Conservation (phyloP, 345 rosid genomes). For the Arabis hirsuta region DNA sequence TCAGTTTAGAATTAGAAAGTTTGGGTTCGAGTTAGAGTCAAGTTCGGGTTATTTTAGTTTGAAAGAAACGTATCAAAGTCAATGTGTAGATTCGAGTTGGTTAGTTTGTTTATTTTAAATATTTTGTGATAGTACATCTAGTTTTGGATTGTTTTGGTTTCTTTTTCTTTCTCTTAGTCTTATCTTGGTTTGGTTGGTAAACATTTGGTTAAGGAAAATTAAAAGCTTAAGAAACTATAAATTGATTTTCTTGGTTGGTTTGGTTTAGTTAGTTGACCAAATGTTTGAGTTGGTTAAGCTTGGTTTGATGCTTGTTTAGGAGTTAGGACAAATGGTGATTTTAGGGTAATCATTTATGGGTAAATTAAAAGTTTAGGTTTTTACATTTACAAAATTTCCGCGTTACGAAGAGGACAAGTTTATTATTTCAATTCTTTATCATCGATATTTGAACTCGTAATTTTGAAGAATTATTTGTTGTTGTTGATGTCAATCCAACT, state of each 20-base stretch:
- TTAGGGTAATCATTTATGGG: not conserved
- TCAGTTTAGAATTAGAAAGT: not conserved
- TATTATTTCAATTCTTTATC: too few relatives aligned
- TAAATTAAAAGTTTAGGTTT: not conserved
- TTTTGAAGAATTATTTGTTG: too few relatives aligned
- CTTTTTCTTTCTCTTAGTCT: not conserved
- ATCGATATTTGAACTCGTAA: not conserved
- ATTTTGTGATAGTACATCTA: not conserved
- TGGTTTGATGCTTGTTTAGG: conserved; percentile 11
- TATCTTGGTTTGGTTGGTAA: not conserved
- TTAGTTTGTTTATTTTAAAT: conserved; percentile 13
- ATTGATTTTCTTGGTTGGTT: conserved; percentile 3
- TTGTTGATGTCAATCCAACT: too few relatives aligned
- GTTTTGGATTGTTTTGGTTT: not conserved
- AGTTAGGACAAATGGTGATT: not conserved
- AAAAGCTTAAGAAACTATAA: too few relatives aligned
- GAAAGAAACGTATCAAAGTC: conserved; percentile 10
- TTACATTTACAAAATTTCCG: not conserved
- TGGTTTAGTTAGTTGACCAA: conserved; percentile 20
- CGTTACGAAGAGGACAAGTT: too few relatives aligned
- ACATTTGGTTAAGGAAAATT: not conserved
- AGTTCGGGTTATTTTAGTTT: conserved; percentile 13
- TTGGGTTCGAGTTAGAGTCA: not conserved
- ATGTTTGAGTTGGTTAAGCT: not conserved
- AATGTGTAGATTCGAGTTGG: conserved; percentile 2